Conservation (phyloP, 1,284 basidiomycete species). For the Moesziomyces sp. region DNA sequence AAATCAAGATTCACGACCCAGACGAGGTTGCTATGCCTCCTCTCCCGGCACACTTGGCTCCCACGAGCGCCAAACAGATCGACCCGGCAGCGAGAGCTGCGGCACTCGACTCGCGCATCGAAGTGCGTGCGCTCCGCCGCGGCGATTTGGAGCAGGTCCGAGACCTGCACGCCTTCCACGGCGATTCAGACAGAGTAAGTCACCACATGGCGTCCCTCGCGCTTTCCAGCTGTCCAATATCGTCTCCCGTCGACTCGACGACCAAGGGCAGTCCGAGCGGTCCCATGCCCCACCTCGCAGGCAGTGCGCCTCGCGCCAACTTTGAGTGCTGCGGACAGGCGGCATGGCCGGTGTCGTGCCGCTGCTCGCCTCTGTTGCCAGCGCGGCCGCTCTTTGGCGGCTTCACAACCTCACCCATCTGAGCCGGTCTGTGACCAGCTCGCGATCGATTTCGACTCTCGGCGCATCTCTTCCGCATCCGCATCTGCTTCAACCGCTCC, state of each 20-base stretch:
- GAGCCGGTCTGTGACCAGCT: not conserved
- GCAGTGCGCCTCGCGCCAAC: not conserved
- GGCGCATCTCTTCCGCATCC: not conserved
- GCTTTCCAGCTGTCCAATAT: conserved; percentile 16
- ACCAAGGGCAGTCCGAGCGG: conserved; percentile 26
- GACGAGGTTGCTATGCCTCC: conserved; percentile 24
- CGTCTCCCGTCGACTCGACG: conserved; percentile 37
- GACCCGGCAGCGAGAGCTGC: conserved; percentile 50
- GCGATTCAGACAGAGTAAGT: conserved; percentile 62
- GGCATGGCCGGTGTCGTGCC: conserved; percentile 15
- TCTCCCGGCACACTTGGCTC: conserved; percentile 8
- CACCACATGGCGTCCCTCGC: conserved; percentile 12
- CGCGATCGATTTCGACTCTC: not conserved
- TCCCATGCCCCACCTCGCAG: conserved; percentile 1
- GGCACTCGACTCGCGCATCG: conserved; percentile 57
- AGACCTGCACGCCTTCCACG: conserved; percentile 60
- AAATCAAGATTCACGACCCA: conserved; percentile 27
- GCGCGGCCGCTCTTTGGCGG: conserved; percentile 31
- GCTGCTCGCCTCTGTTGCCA: conserved; percentile 23
- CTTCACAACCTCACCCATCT: conserved; percentile 21
- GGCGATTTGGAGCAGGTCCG: conserved; percentile 63
- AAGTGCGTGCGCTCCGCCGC: conserved; percentile 51
- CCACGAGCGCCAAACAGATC: conserved; percentile 31
- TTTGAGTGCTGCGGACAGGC: conserved; percentile 18
- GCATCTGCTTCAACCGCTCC: too few relatives aligned